A percentile compares a stretch with the other conserved stretches of the same genome.
Evolutionary conservation across 495 filamentous ascomycete species (phyloP).

Genomic region (Pyrenula aspistea): DNA sequence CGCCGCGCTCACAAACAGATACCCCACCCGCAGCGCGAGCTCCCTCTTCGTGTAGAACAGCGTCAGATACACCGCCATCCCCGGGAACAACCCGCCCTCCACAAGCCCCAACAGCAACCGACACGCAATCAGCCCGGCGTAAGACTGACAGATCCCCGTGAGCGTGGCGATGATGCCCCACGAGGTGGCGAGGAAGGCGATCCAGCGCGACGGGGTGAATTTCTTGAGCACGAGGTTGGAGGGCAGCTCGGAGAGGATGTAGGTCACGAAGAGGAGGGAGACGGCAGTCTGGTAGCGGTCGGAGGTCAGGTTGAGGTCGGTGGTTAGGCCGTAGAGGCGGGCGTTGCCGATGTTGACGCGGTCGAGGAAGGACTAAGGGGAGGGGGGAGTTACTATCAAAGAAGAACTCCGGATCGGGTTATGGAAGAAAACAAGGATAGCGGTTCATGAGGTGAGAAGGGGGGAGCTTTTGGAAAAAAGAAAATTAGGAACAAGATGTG

Average conservation of each 20-base stretch:
- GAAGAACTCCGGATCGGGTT: not conserved
- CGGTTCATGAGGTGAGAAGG: not conserved
- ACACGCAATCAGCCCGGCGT: constrained; percentile 41
- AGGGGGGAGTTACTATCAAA: not conserved
- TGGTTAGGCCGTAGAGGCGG: constrained; percentile 53
- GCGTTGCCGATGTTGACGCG: constrained; percentile 71
- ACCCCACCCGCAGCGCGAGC: constrained; percentile 60
- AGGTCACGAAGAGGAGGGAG: constrained; percentile 3
- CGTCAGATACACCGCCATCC: constrained; percentile 55
- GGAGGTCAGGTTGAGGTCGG: constrained; percentile 47
- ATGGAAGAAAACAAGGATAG: not conserved
- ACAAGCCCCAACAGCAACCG: constrained; percentile 42
- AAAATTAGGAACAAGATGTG: too few species aligned
- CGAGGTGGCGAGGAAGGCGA: constrained; percentile 47
- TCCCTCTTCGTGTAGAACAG: constrained; percentile 67
- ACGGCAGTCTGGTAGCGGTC: constrained; percentile 45
- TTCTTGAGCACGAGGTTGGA: constrained; percentile 54
- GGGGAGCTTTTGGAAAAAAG: not conserved
- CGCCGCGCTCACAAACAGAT: constrained; percentile 66
- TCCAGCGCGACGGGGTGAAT: constrained; percentile 52
- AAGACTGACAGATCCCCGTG: constrained; percentile 51
- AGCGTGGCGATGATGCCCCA: constrained; percentile 66
- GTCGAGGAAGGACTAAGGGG: constrained; percentile 21
- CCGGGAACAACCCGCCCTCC: constrained; percentile 42
- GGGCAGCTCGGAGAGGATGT: constrained; percentile 45